Conservation (phyloP, 192 early-diverging fungal species). For the Umbelopsis sp. region DNA sequence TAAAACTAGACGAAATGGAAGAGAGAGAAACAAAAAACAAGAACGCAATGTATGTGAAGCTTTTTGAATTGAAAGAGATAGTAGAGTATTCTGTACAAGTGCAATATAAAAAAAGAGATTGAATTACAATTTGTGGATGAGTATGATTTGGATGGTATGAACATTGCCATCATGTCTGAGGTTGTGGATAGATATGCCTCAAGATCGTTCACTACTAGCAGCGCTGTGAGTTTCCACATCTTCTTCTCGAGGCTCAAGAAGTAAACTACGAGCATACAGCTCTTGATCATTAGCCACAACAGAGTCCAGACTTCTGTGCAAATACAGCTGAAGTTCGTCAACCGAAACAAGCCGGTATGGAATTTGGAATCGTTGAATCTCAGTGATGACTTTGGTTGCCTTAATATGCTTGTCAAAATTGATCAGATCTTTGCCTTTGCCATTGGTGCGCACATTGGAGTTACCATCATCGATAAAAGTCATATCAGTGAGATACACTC, state of each 20-base stretch:
- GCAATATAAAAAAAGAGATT: background rate
- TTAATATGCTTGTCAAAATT: constrained; percentile 84
- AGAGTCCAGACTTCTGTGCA: constrained; percentile 59
- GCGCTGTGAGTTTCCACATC: constrained; percentile 22
- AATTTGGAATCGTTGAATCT: constrained; percentile 77
- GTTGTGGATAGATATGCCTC: background rate
- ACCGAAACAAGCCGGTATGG: constrained; percentile 74
- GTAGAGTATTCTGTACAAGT: background rate
- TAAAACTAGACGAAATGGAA: background rate
- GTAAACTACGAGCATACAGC: constrained; percentile 75
- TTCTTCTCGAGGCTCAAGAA: constrained; percentile 72
- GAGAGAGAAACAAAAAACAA: background rate
- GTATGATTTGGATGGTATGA: background rate
- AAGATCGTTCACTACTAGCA: constrained; percentile 6
- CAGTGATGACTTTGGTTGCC: constrained; percentile 62
- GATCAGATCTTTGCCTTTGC: constrained; percentile 54
- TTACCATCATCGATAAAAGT: constrained; percentile 89
- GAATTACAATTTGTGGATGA: background rate
- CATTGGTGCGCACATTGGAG: constrained; percentile 56
- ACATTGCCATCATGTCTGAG: background rate
- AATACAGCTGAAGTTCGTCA: constrained; percentile 73
- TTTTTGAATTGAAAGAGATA: constrained; percentile 4
- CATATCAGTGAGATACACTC: constrained; percentile 80
- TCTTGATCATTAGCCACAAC: constrained; percentile 66
- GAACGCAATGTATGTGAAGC: background rate